These are phyloP conservation scores for Actinomucor elegans DNA, from an alignment of 371 early-diverging fungal genomes.

Conservation along the genomic window DNA sequence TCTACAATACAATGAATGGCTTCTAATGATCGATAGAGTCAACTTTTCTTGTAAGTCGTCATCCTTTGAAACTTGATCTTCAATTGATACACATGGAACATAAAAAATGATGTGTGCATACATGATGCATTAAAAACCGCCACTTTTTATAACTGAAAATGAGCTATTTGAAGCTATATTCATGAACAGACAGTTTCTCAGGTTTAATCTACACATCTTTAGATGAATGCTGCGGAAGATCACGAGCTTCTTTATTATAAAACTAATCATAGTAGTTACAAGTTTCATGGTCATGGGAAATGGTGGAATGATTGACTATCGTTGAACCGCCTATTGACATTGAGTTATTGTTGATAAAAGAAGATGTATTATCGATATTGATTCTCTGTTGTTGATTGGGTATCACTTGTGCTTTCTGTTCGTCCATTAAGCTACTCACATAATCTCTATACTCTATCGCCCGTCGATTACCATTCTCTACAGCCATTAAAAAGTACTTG, in stretches of 20 bases:
- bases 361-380: no score
- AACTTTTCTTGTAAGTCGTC: no score
- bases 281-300: neutral
- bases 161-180: neutral
- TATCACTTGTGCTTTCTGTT: neutral
- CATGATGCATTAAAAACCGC: neutral
- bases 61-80: no score
- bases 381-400: no score
- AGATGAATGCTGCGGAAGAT: neutral
- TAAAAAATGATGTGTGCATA: no score
- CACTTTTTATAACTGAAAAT: neutral
- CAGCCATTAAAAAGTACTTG: neutral
- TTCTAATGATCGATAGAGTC: no score
- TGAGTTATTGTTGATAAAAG: neutral
- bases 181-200: neutral
- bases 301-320: no score
- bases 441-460: slow-evolving; percentile 1
- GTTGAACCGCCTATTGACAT: no score
- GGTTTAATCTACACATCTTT: neutral
- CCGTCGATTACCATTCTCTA: neutral
- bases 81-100: no score
- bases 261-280: no score
- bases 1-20: no score
- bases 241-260: no score
- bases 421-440: neutral